Evolutionary conservation across 371 early-diverging fungal species (phyloP), one percentile per base, ranked within the genome.

Genomic region (Phascolomyces articulosus): DNA sequence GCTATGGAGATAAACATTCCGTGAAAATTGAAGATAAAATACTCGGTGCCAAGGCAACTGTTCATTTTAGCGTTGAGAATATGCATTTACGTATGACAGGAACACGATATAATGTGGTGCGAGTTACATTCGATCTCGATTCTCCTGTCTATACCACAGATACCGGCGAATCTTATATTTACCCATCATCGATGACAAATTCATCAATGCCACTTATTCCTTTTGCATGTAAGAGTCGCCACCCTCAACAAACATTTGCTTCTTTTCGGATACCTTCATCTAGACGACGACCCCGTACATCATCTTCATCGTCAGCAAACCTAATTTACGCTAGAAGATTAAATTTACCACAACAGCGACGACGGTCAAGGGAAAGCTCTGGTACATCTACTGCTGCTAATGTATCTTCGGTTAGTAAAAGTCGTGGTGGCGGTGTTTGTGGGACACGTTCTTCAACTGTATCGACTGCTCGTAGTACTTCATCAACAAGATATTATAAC

Each of bases 51-150:
- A 62, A 68, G 18, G 79, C 76, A 6, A 66, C 66, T 16, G 64
- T 82, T 4, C 79, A 82, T 57, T 79, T 82, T 60, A 78, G 82
- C 6, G 76, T 82, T 6, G 78, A 59, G 27, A 73, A 71, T 40
- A 66, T 72, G 10, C 82, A 82, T 58, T 64, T 82, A 16, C 72
- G 82, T 4, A 82, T 82, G 82, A 79, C 82, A 15, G 82, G 82
- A 16, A 82, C 82, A n/a, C 70, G 82, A 2, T 82, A 82, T 54
- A 73, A 77, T 58, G 82, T 82, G 4, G 60, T 60, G 24, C 68
- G 79, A 49, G 21, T n/a, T n/a, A n/a, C n/a, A n/a, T n/a, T n/a
- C n/a, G 63, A 6, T n/a, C n/a, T 51, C 7, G 23, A 11, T 23
- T n/a, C 44, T 15, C 44, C 16, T 44, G 16, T 44, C 11, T 9